phyloP scores from a whole-genome alignment of 345 rosid species.

The Mangifera indica region DNA sequence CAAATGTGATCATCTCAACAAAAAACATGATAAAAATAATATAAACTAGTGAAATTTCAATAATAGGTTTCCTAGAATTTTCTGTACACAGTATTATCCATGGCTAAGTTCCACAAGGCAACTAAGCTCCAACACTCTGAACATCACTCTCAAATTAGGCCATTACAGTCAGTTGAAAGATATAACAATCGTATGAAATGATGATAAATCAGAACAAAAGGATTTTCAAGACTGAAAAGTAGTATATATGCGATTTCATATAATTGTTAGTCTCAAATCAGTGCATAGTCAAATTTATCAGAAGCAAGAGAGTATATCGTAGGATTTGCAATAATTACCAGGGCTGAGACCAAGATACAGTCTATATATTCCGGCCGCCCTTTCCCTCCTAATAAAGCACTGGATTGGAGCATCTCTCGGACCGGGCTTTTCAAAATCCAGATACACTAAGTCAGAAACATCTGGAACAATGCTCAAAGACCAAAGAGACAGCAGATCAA shows the following conservation, averaged over 20 bases:
- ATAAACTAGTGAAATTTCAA: background rate
- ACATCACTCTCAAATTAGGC: background rate
- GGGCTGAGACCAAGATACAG: constrained; percentile 84
- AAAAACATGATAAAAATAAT: background rate
- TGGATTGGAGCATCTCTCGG: constrained; percentile 81
- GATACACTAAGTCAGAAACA: constrained; percentile 5
- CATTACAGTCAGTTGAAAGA: background rate
- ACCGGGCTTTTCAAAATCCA: constrained; percentile 61
- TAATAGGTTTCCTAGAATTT: background rate
- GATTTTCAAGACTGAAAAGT: background rate
- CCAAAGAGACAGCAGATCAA: background rate
- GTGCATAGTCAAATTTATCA: too few species aligned
- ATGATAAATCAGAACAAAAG: too few species aligned
- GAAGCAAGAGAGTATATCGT: background rate
- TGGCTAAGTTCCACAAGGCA: background rate
- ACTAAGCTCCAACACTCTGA: background rate
- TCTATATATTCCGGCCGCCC: constrained; percentile 59
- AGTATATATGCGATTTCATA: background rate
- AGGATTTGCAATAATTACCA: constrained; percentile 40
- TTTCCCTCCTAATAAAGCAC: constrained; percentile 82
- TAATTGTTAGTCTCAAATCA: background rate
- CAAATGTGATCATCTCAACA: background rate
- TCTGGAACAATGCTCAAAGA: background rate
- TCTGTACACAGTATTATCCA: background rate
- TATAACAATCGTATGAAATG: background rate